phyloP scores from a whole-genome alignment of 1,284 basidiomycete species.

The Trichosporon inkin region DNA sequence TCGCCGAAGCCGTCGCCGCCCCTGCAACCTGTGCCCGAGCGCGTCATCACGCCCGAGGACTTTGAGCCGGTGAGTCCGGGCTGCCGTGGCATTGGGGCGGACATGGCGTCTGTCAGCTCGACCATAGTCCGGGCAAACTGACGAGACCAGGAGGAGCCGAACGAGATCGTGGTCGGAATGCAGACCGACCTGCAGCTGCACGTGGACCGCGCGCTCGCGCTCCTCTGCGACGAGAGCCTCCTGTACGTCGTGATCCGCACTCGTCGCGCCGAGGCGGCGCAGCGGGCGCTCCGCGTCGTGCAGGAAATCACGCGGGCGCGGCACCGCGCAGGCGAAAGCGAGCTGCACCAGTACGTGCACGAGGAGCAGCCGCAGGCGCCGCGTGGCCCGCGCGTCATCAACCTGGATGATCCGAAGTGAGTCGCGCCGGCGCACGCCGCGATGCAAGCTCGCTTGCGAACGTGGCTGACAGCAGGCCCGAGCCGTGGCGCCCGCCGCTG shows the following conservation, averaged over 20 bases:
- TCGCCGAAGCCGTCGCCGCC: neutral
- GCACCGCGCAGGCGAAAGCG: constrained; percentile 40
- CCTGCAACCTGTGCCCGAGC: neutral
- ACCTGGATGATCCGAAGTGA: constrained; percentile 37
- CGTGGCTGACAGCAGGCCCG: neutral
- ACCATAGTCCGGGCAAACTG: neutral
- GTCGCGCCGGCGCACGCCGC: neutral
- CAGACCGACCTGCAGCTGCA: constrained; percentile 35
- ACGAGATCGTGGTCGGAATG: constrained; percentile 45
- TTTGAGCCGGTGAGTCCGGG: constrained; percentile 31
- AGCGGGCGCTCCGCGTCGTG: constrained; percentile 43
- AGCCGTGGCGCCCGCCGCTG: constrained; percentile 37
- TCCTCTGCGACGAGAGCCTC: constrained; percentile 35
- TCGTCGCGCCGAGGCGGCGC: constrained; percentile 31
- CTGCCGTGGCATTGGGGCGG: neutral
- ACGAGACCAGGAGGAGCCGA: constrained; percentile 38
- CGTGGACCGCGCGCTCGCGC: constrained; percentile 34
- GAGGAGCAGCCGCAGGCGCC: constrained; percentile 31
- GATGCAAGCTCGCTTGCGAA: too few relatives aligned
- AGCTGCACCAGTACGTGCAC: constrained; percentile 47
- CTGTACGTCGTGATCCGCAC: constrained; percentile 46
- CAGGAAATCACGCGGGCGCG: constrained; percentile 40
- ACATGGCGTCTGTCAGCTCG: too few relatives aligned
- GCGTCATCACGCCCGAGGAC: constrained; percentile 22
- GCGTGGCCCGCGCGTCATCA: constrained; percentile 40